Evolutionary conservation across 2,329 filamentous ascomycete species (phyloP), one percentile per base, ranked within the genome.

Genomic region (Nemania sp.): DNA sequence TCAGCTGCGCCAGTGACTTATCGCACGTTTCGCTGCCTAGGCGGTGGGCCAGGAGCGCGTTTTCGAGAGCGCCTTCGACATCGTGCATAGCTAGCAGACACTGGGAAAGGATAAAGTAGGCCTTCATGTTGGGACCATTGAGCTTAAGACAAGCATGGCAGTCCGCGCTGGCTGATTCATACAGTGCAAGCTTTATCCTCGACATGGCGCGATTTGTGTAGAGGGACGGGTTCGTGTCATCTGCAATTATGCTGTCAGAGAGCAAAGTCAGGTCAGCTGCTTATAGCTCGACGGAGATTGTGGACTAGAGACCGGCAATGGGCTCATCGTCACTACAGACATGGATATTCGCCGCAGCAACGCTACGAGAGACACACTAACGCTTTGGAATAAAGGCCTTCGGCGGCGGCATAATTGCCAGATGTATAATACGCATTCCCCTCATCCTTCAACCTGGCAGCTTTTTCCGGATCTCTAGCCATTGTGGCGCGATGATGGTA

Each of bases 191-290:
- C 80, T 92, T 92, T 66, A 96, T 84, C 47, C 94, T 89, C 3
- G 92, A 90, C 81, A 97, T 92, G 59, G 94, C 93, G 62, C 94
- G 92, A 81, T 98, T 98, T 45, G 93, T 95, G 81, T 94, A 98
- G 58, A 97, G 87, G 32, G 91, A 85, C 1, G 92, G 88, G 77
- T 97, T 96, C 63, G 84, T 86, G 3, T 92, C 87, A 80, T 97
- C 93, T 77, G 90, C 89, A 74, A 92, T 89, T 73, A 97, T 94
- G 47, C 90, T 93, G 73, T 32, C 47, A 51, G 27, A 49, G 24
- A 61, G 24, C 52, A 32, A 43, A 41, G 41, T 18, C 62, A 38
- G 11, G 68, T 64, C 43, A 66, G 56, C 43, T 35, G 62, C 47
- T 22, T 1, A 8, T 11, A 24, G 7, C 43, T 24, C 13, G 11